phyloP scores from a whole-genome alignment of 2,329 filamentous ascomycete species.

The Xylariales sp. region DNA sequence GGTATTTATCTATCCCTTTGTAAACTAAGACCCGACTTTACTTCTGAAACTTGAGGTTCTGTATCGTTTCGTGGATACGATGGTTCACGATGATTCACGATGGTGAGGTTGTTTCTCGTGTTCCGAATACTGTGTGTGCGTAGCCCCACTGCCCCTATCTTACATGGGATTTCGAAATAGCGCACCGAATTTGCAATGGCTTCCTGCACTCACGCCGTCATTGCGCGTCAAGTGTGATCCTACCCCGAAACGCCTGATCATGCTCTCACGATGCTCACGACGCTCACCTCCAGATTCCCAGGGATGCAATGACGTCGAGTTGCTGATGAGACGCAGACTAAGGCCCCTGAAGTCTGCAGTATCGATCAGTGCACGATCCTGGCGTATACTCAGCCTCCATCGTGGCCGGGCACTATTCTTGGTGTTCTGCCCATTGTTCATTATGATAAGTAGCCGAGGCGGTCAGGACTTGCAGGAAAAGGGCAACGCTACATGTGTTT shows the following conservation, averaged over 20 bases:
- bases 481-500: too few species aligned
- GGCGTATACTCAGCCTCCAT: too few species aligned
- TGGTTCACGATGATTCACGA: too few species aligned
- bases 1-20: not conserved
- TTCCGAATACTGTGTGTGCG: not conserved
- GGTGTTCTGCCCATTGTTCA: too few species aligned
- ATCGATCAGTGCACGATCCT: too few species aligned
- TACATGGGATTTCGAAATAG: not conserved
- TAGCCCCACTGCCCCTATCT: not conserved
- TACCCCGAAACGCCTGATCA: not conserved
- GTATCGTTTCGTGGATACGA: too few species aligned
- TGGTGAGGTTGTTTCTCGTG: too few species aligned
- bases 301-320: constrained; percentile 8
- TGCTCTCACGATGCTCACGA: constrained; percentile 12
- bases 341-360: not conserved
- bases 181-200: not conserved
- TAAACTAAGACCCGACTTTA: not conserved
- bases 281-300: not conserved
- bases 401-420: too few species aligned
- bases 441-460: too few species aligned
- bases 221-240: constrained; percentile 3
- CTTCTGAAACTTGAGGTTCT: not conserved
- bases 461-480: too few species aligned
- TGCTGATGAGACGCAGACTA: not conserved
- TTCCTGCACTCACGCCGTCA: constrained; percentile 8